These are phyloP conservation scores for Neonectria sp. DNA, from an alignment of 2,329 filamentous ascomycete genomes.

Conservation along the genomic window DNA sequence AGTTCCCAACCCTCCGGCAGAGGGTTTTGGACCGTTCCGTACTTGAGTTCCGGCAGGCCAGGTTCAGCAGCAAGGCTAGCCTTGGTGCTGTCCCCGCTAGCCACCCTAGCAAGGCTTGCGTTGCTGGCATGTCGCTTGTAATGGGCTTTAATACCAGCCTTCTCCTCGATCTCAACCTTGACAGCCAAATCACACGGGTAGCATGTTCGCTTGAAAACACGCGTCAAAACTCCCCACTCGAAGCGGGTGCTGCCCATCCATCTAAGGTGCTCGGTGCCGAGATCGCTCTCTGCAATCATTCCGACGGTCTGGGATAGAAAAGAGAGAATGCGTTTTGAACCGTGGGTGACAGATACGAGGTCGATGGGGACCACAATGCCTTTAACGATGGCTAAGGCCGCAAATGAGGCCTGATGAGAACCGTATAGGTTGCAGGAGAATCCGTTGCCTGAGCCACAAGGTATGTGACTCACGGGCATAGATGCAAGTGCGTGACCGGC, in stretches of 20 bases:
- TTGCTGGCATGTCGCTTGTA: conserved; percentile 70
- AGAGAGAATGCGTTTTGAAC: conserved; percentile 79
- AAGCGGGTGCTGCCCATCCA: conserved; percentile 95
- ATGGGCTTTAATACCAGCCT: conserved; percentile 79
- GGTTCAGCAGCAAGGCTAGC: too few species aligned
- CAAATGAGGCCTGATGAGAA: conserved; percentile 80
- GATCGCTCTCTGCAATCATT: conserved; percentile 89
- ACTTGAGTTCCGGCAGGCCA: conserved; percentile 80
- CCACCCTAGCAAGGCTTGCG: too few species aligned
- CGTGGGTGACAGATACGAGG: conserved; percentile 89
- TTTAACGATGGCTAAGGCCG: conserved; percentile 89
- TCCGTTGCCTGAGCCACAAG: conserved; percentile 94
- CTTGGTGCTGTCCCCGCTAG: conserved; percentile 49
- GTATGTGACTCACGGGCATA: conserved; percentile 87
- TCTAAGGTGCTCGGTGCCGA: conserved; percentile 90
- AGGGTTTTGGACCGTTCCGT: conserved; percentile 85
- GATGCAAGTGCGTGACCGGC: conserved; percentile 81
- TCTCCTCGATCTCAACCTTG: conserved; percentile 85
- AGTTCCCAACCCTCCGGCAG: conserved; percentile 83
- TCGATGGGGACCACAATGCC: conserved; percentile 87
- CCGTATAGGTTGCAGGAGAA: conserved; percentile 93
- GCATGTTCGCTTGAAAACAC: conserved; percentile 80
- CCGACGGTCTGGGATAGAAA: conserved; percentile 94
- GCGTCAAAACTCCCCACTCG: conserved; percentile 83
- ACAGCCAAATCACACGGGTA: conserved; percentile 93